Evolutionary conservation across 306 rosid species (phyloP).

Genomic region (Pachyrhizus erosus): DNA sequence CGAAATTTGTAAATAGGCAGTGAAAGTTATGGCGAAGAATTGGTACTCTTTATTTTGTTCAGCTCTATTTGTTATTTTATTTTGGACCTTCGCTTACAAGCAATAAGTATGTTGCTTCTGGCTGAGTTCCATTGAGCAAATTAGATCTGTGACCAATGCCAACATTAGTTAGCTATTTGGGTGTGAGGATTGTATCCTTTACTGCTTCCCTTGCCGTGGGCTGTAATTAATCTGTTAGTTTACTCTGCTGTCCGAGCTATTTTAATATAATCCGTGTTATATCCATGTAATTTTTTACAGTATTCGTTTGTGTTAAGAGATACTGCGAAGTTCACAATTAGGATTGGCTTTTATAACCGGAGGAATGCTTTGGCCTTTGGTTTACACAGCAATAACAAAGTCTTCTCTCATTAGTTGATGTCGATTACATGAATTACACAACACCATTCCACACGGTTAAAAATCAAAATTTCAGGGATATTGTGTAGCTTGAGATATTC

Average conservation of each 20-base stretch:
- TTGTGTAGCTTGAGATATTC: too few species aligned
- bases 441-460: too few species aligned
- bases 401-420: too few species aligned
- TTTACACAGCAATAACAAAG: too few species aligned
- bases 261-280: too few species aligned
- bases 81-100: background rate
- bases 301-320: constrained; percentile 6
- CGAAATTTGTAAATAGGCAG: background rate
- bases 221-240: background rate
- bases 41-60: too few species aligned
- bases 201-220: background rate
- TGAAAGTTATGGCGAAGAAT: background rate
- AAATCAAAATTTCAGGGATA: too few species aligned
- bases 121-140: background rate
- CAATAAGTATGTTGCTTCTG: background rate
- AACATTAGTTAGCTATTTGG: background rate
- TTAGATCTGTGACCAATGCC: background rate
- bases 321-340: background rate
- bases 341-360: background rate
- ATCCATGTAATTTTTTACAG: background rate
- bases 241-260: background rate
- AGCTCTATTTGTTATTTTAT: background rate
- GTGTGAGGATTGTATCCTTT: background rate
- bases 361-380: background rate
- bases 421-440: too few species aligned